Conservation (phyloP, 768 basidiomycete species). For the Boletus reticulatus region DNA sequence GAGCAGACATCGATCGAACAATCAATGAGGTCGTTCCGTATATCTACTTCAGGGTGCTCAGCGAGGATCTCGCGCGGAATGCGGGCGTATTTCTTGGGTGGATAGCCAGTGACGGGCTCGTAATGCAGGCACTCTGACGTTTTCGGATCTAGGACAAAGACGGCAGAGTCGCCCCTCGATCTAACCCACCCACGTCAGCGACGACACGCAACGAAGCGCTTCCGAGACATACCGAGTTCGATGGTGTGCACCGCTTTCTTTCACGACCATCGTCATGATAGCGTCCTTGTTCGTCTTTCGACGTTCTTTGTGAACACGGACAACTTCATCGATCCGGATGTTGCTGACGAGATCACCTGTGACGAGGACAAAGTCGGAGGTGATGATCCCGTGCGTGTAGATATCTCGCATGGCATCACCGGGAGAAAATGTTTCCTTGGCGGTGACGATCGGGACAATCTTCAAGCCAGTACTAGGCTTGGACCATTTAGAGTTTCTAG, state of each 20-base stretch:
- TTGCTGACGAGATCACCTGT: slow-evolving; percentile 93
- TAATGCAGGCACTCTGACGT: slow-evolving; percentile 86
- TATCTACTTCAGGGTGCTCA: slow-evolving; percentile 76
- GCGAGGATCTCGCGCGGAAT: slow-evolving; percentile 79
- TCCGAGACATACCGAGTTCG: slow-evolving; percentile 59
- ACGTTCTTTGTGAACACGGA: slow-evolving; percentile 84
- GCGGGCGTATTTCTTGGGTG: slow-evolving; percentile 53
- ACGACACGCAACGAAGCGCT: not conserved
- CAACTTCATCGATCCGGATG: slow-evolving; percentile 85
- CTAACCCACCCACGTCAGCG: slow-evolving; percentile 35
- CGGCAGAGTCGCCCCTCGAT: slow-evolving; percentile 67
- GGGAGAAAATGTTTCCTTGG: slow-evolving; percentile 82
- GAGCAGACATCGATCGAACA: slow-evolving; percentile 93
- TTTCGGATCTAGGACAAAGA: slow-evolving; percentile 74
- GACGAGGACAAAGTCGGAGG: slow-evolving; percentile 88
- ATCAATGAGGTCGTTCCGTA: slow-evolving; percentile 85
- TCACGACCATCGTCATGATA: slow-evolving; percentile 95
- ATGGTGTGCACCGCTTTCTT: slow-evolving; percentile 70
- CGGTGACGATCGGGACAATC: slow-evolving; percentile 82
- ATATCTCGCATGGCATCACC: slow-evolving; percentile 94
- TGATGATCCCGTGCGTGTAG: slow-evolving; percentile 87
- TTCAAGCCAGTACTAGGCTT: slow-evolving; percentile 74
- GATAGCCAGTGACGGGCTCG: slow-evolving; percentile 70
- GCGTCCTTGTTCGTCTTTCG: slow-evolving; percentile 87
- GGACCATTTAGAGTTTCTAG: slow-evolving; percentile 83